These are phyloP conservation scores for Trichoderma virens DNA, from an alignment of 495 filamentous ascomycete genomes.

Conservation along the genomic window DNA sequence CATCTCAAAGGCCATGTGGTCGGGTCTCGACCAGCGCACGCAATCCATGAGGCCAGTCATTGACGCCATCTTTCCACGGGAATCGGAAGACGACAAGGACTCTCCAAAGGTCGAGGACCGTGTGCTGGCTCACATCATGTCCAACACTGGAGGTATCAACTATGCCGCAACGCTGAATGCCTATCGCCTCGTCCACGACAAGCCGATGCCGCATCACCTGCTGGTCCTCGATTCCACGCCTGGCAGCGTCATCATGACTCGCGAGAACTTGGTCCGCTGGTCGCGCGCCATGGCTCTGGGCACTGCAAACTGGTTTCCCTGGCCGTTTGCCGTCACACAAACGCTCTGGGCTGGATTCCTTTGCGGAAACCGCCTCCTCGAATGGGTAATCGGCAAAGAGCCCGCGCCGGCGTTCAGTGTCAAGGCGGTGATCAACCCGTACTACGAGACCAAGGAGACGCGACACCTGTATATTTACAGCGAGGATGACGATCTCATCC, in stretches of 20 bases:
- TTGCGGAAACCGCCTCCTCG: constrained; percentile 21
- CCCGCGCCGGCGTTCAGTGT: constrained; percentile 28
- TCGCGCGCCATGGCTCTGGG: constrained; percentile 46
- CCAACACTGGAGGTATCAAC: constrained; percentile 46
- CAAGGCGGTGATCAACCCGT: constrained; percentile 27
- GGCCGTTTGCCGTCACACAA: constrained; percentile 36
- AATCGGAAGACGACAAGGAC: constrained; percentile 14
- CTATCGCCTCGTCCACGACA: constrained; percentile 30
- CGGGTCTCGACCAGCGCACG: constrained; percentile 34
- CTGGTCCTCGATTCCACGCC: constrained; percentile 46
- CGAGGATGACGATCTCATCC: constrained; percentile 47
- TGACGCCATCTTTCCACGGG: constrained; percentile 34
- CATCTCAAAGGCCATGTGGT: constrained; percentile 37
- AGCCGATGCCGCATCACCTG: constrained; percentile 36
- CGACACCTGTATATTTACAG: constrained; percentile 44
- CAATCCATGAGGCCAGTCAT: constrained; percentile 42
- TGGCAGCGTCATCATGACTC: constrained; percentile 36
- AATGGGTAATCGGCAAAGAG: constrained; percentile 24
- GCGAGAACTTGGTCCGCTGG: constrained; percentile 40
- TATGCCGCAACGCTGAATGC: constrained; percentile 40
- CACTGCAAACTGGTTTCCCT: constrained; percentile 28
- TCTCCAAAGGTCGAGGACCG: constrained; percentile 18
- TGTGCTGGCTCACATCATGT: constrained; percentile 43
- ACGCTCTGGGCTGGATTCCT: constrained; percentile 34
- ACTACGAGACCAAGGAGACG: constrained; percentile 20